phyloP scores from a whole-genome alignment of 306 rosid species.

The Abrus pulchellus region DNA sequence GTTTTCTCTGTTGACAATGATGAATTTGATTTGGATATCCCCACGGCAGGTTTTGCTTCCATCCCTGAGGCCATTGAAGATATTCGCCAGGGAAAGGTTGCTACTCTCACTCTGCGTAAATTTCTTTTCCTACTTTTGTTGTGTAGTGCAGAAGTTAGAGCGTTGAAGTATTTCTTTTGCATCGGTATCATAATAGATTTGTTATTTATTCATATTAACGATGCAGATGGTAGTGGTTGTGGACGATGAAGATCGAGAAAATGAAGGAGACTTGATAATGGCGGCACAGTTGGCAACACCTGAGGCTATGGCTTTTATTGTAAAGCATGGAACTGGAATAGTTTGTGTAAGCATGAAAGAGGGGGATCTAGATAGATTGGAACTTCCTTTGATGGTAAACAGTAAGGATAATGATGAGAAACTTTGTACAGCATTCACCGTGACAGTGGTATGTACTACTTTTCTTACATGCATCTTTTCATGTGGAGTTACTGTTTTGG shows the following conservation, averaged over 20 bases:
- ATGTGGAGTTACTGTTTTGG: neutral
- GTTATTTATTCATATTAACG: conserved; percentile 31
- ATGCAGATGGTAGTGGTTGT: conserved; percentile 87
- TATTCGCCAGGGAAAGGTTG: conserved; percentile 87
- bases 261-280: conserved; percentile 95
- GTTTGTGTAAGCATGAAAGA: conserved; percentile 87
- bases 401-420: conserved; percentile 80
- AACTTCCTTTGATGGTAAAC: conserved; percentile 86
- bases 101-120: neutral
- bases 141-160: neutral
- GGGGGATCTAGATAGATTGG: conserved; percentile 81
- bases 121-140: neutral
- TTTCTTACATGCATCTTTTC: conserved; percentile 11
- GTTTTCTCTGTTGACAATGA: conserved; percentile 58
- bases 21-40: conserved; percentile 74
- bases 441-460: conserved; percentile 77
- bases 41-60: conserved; percentile 82
- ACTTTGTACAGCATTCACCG: conserved; percentile 80
- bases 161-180: neutral
- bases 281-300: conserved; percentile 87
- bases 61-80: conserved; percentile 87
- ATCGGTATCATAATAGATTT: neutral
- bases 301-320: conserved; percentile 96
- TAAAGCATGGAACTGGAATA: conserved; percentile 90
- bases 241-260: conserved; percentile 92